Conservation (phyloP, 2,329 filamentous ascomycete species). For the Aspergillus cejpii region DNA sequence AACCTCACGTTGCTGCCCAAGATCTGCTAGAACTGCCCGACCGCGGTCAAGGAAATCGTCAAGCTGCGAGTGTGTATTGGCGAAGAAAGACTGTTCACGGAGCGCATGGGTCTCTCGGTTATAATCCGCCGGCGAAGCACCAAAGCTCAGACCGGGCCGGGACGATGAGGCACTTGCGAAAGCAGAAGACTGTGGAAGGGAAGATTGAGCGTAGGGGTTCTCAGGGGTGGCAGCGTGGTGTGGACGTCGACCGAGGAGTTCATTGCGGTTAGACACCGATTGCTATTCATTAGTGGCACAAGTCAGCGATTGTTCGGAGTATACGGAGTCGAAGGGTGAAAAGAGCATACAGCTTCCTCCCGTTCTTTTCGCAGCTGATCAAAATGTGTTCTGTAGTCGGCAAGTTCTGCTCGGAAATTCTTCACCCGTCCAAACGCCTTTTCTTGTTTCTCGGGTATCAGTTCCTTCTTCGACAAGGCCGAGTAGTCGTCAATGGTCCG, state of each 20-base stretch:
- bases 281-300: slow-evolving; percentile 31
- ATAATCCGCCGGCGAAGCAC: slow-evolving; percentile 49
- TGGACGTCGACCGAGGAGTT: slow-evolving; percentile 77
- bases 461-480: slow-evolving; percentile 74
- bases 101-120: slow-evolving; percentile 74
- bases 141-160: slow-evolving; percentile 40
- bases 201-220: slow-evolving; percentile 75
- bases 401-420: slow-evolving; percentile 74
- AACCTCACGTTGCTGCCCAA: slow-evolving; percentile 86
- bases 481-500: slow-evolving; percentile 92
- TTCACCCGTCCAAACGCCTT: slow-evolving; percentile 81
- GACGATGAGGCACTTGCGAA: slow-evolving; percentile 35
- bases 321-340: not conserved
- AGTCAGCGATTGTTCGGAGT: slow-evolving; percentile 1
- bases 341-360: slow-evolving; percentile 58
- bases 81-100: slow-evolving; percentile 82
- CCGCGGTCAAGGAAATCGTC: slow-evolving; percentile 93
- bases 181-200: slow-evolving; percentile 38
- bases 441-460: slow-evolving; percentile 83
- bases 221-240: slow-evolving; percentile 76
- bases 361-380: slow-evolving; percentile 68
- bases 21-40: slow-evolving; percentile 78
- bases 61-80: slow-evolving; percentile 71
- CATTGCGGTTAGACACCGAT: slow-evolving; percentile 63
- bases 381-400: slow-evolving; percentile 71